phyloP scores from a whole-genome alignment of 805 yeast genomes.

The Suhomyces canberraensis region DNA sequence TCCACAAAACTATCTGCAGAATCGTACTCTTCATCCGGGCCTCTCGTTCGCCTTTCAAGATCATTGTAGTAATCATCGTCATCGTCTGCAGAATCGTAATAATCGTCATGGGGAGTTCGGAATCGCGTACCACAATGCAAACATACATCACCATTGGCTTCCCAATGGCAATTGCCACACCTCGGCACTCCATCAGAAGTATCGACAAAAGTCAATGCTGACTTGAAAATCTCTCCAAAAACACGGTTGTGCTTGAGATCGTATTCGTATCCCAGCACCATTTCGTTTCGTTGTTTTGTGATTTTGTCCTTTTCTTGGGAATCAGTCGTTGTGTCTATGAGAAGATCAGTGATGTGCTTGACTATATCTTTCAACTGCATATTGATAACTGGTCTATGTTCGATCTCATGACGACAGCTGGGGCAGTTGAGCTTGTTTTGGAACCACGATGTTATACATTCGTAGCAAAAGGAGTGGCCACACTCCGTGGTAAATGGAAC shows the following conservation, averaged over 20 bases:
- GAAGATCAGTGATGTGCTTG: constrained; percentile 38
- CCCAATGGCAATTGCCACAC: constrained; percentile 80
- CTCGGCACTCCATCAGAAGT: constrained; percentile 69
- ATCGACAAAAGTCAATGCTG: constrained; percentile 54
- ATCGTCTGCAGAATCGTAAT: constrained; percentile 36
- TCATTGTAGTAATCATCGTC: constrained; percentile 19
- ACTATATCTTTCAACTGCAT: constrained; percentile 48
- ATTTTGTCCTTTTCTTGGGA: constrained; percentile 22
- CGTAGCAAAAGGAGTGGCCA: constrained; percentile 76
- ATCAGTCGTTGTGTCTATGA: constrained; percentile 31
- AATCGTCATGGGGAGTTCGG: constrained; percentile 26
- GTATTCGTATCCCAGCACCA: constrained; percentile 31
- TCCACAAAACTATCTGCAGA: constrained; percentile 34
- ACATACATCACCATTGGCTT: constrained; percentile 64
- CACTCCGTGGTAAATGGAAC: constrained; percentile 62
- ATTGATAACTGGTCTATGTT: constrained; percentile 51
- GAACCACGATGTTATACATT: constrained; percentile 62
- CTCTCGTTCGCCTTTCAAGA: too few relatives aligned
- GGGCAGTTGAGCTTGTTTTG: constrained; percentile 61
- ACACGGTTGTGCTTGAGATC: constrained; percentile 39
- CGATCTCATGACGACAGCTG: constrained; percentile 53
- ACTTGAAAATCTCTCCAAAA: constrained; percentile 50
- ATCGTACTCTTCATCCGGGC: constrained; percentile 20
- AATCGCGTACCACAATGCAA: constrained; percentile 64
- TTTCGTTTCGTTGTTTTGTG: constrained; percentile 22